phyloP scores from a whole-genome alignment of 768 basidiomycete genomes.

The Boletus rubescentipes region DNA sequence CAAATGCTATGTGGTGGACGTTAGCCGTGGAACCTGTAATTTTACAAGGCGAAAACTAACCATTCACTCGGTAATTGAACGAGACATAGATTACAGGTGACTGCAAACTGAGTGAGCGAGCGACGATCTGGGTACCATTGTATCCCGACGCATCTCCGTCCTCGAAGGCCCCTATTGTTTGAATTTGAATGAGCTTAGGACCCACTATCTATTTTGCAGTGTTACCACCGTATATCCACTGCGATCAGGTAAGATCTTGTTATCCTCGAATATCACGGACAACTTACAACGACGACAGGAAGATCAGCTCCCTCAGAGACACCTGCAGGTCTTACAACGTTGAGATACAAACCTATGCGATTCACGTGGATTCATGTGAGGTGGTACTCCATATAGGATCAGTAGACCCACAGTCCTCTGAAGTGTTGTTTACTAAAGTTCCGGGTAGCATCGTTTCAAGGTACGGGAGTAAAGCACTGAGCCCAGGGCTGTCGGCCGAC shows the following conservation, averaged over 20 bases:
- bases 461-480: too few relatives aligned
- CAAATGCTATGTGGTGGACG: slow-evolving; percentile 18
- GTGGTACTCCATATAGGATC: not conserved
- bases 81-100: not conserved
- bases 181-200: not conserved
- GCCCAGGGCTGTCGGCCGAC: not conserved
- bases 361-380: not conserved
- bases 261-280: too few relatives aligned
- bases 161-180: slow-evolving; percentile 12
- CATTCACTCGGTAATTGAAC: slow-evolving; percentile 10
- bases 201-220: too few relatives aligned
- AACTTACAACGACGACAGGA: slow-evolving; percentile 26
- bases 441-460: not conserved
- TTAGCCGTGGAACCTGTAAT: not conserved
- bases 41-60: slow-evolving; percentile 1
- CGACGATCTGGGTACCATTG: slow-evolving; percentile 21
- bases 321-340: slow-evolving; percentile 8
- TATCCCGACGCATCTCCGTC: not conserved
- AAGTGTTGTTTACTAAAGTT: not conserved
- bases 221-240: too few relatives aligned
- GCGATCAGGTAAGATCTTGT: too few relatives aligned
- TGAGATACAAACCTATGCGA: slow-evolving; percentile 30
- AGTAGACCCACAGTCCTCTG: slow-evolving; percentile 18
- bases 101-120: slow-evolving; percentile 11
- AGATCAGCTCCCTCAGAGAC: slow-evolving; percentile 9